Percentiles rank a stretch among this genome's conserved stretches.
phyloP scores from a whole-genome alignment of 164 flowering plant genomes.

The Umbellularia californica region DNA sequence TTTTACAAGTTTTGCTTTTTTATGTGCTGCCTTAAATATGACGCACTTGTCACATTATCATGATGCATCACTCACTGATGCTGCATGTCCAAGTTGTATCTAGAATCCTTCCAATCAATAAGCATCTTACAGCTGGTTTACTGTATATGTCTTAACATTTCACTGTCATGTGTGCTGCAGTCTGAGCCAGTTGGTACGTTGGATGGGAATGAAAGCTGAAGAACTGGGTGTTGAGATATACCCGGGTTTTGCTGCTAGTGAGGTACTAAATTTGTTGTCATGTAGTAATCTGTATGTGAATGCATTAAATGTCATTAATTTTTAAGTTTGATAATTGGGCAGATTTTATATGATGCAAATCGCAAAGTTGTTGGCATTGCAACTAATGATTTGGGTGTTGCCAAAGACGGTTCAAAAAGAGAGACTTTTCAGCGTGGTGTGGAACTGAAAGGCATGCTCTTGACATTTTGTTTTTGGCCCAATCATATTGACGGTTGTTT shows the following conservation, averaged over 20 bases:
- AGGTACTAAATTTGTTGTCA: slow-evolving; percentile 41
- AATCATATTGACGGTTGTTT: background rate
- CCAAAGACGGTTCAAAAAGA: slow-evolving; percentile 81
- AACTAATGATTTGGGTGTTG: slow-evolving; percentile 93
- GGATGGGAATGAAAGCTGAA: slow-evolving; percentile 95
- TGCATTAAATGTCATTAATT: slow-evolving; percentile 1
- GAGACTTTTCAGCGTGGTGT: slow-evolving; percentile 88
- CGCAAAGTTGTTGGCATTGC: slow-evolving; percentile 68
- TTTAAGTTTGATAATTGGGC: slow-evolving; percentile 24
- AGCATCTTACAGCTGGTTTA: background rate
- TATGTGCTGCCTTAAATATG: background rate
- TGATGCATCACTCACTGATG: background rate
- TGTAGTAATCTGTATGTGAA: background rate
- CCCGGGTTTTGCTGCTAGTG: slow-evolving; percentile 97
- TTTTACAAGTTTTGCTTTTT: background rate
- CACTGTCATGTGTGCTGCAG: slow-evolving; percentile 27
- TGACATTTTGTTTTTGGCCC: background rate
- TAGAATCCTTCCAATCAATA: background rate
- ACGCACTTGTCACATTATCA: background rate
- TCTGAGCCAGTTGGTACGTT: slow-evolving; percentile 84
- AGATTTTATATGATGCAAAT: slow-evolving; percentile 69
- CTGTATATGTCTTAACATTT: background rate
- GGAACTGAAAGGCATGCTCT: slow-evolving; percentile 59
- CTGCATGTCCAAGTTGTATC: background rate
- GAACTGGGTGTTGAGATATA: slow-evolving; percentile 93